phyloP scores from a whole-genome alignment of 192 early-diverging fungal genomes.

The Coemansia sp. region DNA sequence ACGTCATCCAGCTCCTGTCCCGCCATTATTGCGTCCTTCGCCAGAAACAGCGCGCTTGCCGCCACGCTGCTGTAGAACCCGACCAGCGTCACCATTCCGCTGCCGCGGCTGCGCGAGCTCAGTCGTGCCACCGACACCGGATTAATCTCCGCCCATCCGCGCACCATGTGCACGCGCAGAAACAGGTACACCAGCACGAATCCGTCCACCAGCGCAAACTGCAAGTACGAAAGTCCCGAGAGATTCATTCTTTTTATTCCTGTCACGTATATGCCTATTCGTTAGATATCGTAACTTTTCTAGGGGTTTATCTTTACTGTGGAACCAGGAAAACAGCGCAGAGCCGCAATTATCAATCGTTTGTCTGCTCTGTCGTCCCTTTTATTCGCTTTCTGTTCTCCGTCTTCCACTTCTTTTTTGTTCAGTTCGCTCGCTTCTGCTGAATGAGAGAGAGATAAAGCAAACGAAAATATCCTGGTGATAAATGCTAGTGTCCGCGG shows the following conservation, averaged over 20 bases:
- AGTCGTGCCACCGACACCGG: slow-evolving; percentile 29
- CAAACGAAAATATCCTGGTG: no score
- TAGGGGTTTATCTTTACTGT: no score
- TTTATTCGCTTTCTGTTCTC: no score
- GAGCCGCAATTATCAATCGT: no score
- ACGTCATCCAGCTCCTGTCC: slow-evolving; percentile 49
- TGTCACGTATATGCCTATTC: no score
- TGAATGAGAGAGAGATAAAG: no score
- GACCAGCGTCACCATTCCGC: slow-evolving; percentile 19
- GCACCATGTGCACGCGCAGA: slow-evolving; percentile 30
- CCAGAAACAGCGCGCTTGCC: slow-evolving; percentile 32
- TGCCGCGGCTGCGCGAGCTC: slow-evolving; percentile 22
- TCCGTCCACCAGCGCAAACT: slow-evolving; percentile 50
- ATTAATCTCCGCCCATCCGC: slow-evolving; percentile 39
- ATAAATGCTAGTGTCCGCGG: no score
- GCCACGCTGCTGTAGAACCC: slow-evolving; percentile 38
- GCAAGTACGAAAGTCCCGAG: slow-evolving; percentile 52
- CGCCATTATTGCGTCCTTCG: slow-evolving; percentile 50
- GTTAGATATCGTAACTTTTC: no score
- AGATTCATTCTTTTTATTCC: slow-evolving; percentile 35
- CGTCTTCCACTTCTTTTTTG: no score
- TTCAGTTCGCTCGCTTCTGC: no score
- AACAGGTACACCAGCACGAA: slow-evolving; percentile 39
- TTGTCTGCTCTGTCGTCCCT: no score
- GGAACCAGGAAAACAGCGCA: no score